phyloP scores from a whole-genome alignment of 2,329 filamentous ascomycete species.

The Hymenoscyphus fraxineus region DNA sequence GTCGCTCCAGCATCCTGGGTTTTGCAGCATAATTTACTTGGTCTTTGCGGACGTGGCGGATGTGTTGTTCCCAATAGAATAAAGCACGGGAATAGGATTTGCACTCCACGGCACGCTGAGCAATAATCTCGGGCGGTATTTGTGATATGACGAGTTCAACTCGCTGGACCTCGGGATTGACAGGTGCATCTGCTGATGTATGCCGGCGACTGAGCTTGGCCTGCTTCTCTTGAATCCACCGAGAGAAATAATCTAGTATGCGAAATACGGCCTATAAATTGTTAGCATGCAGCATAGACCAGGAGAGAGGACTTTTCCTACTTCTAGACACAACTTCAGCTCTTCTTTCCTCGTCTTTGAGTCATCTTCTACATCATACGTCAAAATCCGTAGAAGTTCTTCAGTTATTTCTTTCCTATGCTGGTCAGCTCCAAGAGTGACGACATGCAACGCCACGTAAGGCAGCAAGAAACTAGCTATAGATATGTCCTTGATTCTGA shows the following conservation, averaged over 20 bases:
- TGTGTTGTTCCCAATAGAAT: conserved; percentile 93
- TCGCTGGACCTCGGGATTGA: conserved; percentile 43
- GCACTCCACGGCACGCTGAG: conserved; percentile 85
- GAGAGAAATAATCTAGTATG: conserved; percentile 84
- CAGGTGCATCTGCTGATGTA: conserved; percentile 40
- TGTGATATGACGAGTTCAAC: conserved; percentile 71
- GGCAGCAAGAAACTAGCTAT: conserved; percentile 87
- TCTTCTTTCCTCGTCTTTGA: conserved; percentile 66
- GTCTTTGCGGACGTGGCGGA: conserved; percentile 47
- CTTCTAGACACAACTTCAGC: conserved; percentile 82
- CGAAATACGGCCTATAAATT: conserved; percentile 74
- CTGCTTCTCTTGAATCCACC: conserved; percentile 74
- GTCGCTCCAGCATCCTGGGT: conserved; percentile 66
- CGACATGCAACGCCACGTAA: conserved; percentile 78
- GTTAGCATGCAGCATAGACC: conserved; percentile 26
- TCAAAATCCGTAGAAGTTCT: conserved; percentile 74
- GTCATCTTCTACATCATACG: conserved; percentile 48
- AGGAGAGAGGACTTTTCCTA: conserved; percentile 37
- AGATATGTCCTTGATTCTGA: conserved; percentile 79
- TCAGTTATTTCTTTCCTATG: conserved; percentile 63
- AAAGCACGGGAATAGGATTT: conserved; percentile 88
- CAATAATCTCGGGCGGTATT: conserved; percentile 69
- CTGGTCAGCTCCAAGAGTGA: conserved; percentile 64
- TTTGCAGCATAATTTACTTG: conserved; percentile 30
- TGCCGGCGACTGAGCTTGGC: conserved; percentile 18